Base-by-base conservation (phyloP, 2,329 filamentous ascomycete genomes). In the Penicillium sp. region DNA sequence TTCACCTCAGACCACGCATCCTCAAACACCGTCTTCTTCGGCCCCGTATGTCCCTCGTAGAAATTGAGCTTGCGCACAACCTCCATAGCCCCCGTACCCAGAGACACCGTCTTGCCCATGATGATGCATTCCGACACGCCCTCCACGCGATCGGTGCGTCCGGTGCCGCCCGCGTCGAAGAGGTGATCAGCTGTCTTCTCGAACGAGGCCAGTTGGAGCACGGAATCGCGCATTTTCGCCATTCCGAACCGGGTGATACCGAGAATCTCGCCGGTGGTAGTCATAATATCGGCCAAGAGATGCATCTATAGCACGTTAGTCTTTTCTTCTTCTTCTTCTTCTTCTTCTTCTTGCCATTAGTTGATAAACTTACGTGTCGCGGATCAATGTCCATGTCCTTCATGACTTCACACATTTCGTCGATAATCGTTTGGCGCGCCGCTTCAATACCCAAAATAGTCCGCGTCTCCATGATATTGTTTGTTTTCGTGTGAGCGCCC, bases 101-200 rank as follows among this genome's bases (percentile, higher is more conserved):
- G 80, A 46, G 83, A 83, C 83, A 97, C 95, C 43, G 88, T 92
- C 79, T 97, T 93, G 16, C 94, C 94, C 87, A 97, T 94, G 69
- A 99, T 99, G 69, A 99, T 97, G 74, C 91, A 95, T 76, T 99
- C 94, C 55, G 85, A 90, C 9, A 99, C 94, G 65, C 94, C 94
- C 71, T 96, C 90, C 59, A 99, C 95, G 61, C 84, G 81, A 75
- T 99, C 94, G 26, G 85, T 88, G 79, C 97, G 97, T 81, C 95
- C 95, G 56, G 87, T 86, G 5, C 91, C 89, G 6, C 92, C 94
- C 2, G 94, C 94, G 61, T 97, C 93, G 67, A 99, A 99, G 42
- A 99, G 76, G 74, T 99, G 94, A 70, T 99, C 94, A 0, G 94
- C 91, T 47, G 94, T 99, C 83, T 97, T 97, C 75, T 99, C 94